phyloP scores from a whole-genome alignment of 179 eudicot species.

The Silene coronaria region DNA sequence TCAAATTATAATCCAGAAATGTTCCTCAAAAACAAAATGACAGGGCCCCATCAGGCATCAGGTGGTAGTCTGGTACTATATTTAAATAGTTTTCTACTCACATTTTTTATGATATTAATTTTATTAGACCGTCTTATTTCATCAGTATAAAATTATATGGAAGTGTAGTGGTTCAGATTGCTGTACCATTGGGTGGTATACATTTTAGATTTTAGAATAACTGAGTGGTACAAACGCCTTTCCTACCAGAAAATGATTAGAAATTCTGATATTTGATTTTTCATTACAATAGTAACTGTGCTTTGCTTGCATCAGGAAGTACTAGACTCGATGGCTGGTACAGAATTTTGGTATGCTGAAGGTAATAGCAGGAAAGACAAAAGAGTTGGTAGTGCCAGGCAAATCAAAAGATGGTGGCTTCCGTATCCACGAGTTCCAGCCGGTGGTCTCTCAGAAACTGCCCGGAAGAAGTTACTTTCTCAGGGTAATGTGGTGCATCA shows the following conservation, averaged over 20 bases:
- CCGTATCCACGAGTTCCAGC: conserved; percentile 78
- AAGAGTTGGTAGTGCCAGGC: conserved; percentile 43
- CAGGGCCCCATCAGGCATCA: too few relatives aligned
- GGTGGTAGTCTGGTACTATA: too few relatives aligned
- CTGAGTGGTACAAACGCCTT: too few relatives aligned
- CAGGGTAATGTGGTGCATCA: conserved; percentile 74
- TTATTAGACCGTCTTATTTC: too few relatives aligned
- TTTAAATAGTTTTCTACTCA: background rate
- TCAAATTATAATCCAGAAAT: background rate
- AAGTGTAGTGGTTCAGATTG: too few relatives aligned
- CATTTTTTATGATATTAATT: background rate
- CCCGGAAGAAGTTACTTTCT: conserved; percentile 58
- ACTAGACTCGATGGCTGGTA: conserved; percentile 63
- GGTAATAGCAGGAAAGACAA: conserved; percentile 70
- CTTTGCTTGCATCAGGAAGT: conserved; percentile 48
- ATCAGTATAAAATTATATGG: too few relatives aligned
- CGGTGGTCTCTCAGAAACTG: conserved; percentile 62
- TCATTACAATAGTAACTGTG: background rate
- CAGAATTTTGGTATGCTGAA: conserved; percentile 91
- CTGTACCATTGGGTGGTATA: too few relatives aligned
- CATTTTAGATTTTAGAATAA: too few relatives aligned
- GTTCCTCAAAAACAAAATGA: background rate
- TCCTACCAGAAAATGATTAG: background rate
- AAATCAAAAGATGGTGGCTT: conserved; percentile 88
- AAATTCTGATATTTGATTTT: background rate